A percentile compares a stretch with the other conserved stretches of the same genome.
These are phyloP conservation scores for Thraustotheca clavata DNA, from an alignment of 352 stramenopile genomes.

Conservation along the genomic window DNA sequence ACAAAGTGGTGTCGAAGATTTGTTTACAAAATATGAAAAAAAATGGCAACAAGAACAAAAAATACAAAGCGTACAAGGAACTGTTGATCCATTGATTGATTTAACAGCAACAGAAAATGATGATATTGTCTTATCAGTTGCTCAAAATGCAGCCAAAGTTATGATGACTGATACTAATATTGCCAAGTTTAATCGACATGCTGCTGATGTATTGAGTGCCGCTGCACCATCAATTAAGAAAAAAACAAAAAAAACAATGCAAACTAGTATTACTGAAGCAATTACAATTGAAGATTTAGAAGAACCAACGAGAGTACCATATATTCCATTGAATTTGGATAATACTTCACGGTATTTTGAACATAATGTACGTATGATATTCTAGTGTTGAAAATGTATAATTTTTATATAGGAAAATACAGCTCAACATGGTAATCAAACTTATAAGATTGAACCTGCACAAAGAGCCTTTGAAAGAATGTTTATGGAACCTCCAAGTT, in stretches of 20 bases:
- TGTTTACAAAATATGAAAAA: conserved; percentile 81
- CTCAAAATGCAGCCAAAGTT: neutral
- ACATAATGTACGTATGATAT: conserved; percentile 28
- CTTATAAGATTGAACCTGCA: neutral
- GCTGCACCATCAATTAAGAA: conserved; percentile 25
- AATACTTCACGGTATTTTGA: conserved; percentile 81
- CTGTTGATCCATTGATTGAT: conserved; percentile 74
- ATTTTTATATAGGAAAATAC: no score
- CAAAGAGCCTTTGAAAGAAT: neutral
- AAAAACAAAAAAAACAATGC: conserved; percentile 27
- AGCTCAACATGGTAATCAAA: no score
- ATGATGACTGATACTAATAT: conserved; percentile 54
- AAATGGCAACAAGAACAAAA: conserved; percentile 54
- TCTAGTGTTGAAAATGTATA: no score
- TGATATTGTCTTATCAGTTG: conserved; percentile 23
- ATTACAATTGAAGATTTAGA: conserved; percentile 66
- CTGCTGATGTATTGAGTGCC: conserved; percentile 67
- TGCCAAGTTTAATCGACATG: conserved; percentile 81
- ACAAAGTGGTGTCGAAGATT: conserved; percentile 57
- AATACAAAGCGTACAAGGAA: conserved; percentile 37
- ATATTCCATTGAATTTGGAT: conserved; percentile 71
- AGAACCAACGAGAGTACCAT: conserved; percentile 37
- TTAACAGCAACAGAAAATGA: conserved; percentile 65
- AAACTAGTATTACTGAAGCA: conserved; percentile 52
- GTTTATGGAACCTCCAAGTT: neutral